phyloP scores from a whole-genome alignment of 805 yeast genomes.

The Candida ponderosae region DNA sequence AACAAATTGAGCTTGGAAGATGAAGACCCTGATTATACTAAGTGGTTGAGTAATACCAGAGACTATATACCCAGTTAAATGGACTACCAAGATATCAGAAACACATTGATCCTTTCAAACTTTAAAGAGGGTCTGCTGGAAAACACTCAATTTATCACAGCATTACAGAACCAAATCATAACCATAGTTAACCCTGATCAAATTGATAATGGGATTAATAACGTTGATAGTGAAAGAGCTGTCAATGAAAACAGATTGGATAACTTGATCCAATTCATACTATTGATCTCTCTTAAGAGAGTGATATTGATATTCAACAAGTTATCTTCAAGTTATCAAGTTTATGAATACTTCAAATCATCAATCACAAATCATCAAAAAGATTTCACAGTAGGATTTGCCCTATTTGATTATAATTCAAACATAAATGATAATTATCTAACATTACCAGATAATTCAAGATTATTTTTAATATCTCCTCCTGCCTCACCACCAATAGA shows the following conservation, averaged over 20 bases:
- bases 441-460: conserved; percentile 23
- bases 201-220: too few relatives aligned
- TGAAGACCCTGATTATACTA: too few relatives aligned
- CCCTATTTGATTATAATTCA: conserved; percentile 10
- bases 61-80: not conserved
- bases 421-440: conserved; percentile 15
- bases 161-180: conserved; percentile 19
- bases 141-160: conserved; percentile 8
- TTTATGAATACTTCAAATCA: conserved; percentile 3
- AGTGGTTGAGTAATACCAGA: too few relatives aligned
- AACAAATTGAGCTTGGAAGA: too few relatives aligned
- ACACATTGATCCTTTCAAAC: conserved; percentile 20
- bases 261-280: conserved; percentile 19
- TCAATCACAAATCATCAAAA: not conserved
- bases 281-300: conserved; percentile 18
- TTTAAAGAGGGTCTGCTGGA: conserved; percentile 10
- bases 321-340: conserved; percentile 2
- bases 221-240: too few relatives aligned
- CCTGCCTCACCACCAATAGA: conserved; percentile 35
- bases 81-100: conserved; percentile 11
- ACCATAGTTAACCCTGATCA: conserved; percentile 9
- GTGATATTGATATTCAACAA: conserved; percentile 18
- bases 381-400: conserved; percentile 10
- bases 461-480: conserved; percentile 32
- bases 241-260: not conserved